Base-by-base conservation (phyloP, 805 yeast genomes). In the Metschnikowia continentalis region DNA sequence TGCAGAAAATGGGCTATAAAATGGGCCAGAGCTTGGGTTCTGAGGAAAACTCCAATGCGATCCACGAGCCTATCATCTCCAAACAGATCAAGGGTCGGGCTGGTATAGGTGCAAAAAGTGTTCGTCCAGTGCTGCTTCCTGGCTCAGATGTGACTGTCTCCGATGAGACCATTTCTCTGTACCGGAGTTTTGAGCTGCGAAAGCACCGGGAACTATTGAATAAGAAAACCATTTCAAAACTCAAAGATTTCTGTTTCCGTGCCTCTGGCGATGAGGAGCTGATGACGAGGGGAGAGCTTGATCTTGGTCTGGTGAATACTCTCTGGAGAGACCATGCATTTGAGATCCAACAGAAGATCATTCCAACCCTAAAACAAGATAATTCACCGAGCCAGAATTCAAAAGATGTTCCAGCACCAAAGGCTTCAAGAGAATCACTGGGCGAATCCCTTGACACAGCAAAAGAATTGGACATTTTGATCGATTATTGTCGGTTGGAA, bases 1-100 rank as follows among this genome's bases (percentile, higher is more conserved):
- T 82, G 86, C 68, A 71, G 55, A 77, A 71, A 55, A 82, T 82
- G 86, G 87, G 86, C 0, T 82, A 72, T 58, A 71, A 67, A 48
- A 60, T 73, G 3, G 85, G 84, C 17, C 68, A 72, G 23, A 58
- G 72, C 0, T 62, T 80, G 15, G 84, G 85, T 51, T 58, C 23
- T n/a, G 49, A 11, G 49, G 56, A 32, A 32, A 53, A 20, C 23
- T 30, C 15, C 2, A 55, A 58, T 4, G 70, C 68, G 0, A 23
- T 66, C 5, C 36, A 48, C 5, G 72, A 64, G 42, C 79, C 80
- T 1, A 58, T 75, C 6, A 7, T 59, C 11, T 55, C 65, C 1
- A 52, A 53, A 22, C 30, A 53, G 5, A 62, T 61, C 13, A 48
- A 46, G 2, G 55, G 59, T 6, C 56, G 61, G 8, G 26, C 47